Conservation (phyloP, 2,329 filamentous ascomycete genomes). For the Penicillium glabrum region DNA sequence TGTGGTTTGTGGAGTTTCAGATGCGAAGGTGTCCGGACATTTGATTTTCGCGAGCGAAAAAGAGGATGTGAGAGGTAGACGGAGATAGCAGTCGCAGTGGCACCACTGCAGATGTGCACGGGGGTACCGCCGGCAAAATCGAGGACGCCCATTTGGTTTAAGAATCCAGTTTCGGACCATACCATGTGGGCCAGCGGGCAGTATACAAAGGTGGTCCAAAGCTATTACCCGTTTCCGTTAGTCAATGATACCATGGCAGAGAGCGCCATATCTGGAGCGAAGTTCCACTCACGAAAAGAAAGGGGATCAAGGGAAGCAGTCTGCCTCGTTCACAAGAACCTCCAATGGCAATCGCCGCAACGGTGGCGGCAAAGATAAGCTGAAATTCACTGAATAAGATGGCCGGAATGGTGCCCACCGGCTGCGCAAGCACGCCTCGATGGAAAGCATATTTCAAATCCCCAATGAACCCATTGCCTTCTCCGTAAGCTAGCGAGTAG, state of each 20-base stretch:
- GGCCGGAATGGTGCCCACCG: conserved; percentile 52
- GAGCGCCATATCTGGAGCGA: too few relatives aligned
- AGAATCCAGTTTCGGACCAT: conserved; percentile 47
- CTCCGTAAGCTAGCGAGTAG: conserved; percentile 51
- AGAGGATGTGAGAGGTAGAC: conserved; percentile 53
- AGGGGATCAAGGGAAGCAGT: conserved; percentile 48
- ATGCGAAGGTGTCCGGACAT: conserved; percentile 47
- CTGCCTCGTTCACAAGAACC: conserved; percentile 51
- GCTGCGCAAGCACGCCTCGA: conserved; percentile 46
- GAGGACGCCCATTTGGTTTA: conserved; percentile 46
- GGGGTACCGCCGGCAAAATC: conserved; percentile 50
- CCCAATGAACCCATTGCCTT: conserved; percentile 48
- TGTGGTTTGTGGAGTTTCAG: conserved; percentile 50
- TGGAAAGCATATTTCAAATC: conserved; percentile 49
- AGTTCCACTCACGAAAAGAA: conserved; percentile 41
- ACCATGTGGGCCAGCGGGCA: conserved; percentile 52
- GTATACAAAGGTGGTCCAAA: conserved; percentile 53
- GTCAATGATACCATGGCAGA: not conserved
- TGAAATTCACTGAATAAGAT: conserved; percentile 55
- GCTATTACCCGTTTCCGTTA: conserved; percentile 22
- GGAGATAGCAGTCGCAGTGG: conserved; percentile 45
- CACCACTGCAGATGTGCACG: conserved; percentile 46
- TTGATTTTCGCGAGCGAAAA: conserved; percentile 48
- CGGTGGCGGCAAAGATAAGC: conserved; percentile 51
- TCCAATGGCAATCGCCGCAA: conserved; percentile 53